Conservation (phyloP, 1,139 yeast species). For the Magnusiomyces suaveolens region DNA sequence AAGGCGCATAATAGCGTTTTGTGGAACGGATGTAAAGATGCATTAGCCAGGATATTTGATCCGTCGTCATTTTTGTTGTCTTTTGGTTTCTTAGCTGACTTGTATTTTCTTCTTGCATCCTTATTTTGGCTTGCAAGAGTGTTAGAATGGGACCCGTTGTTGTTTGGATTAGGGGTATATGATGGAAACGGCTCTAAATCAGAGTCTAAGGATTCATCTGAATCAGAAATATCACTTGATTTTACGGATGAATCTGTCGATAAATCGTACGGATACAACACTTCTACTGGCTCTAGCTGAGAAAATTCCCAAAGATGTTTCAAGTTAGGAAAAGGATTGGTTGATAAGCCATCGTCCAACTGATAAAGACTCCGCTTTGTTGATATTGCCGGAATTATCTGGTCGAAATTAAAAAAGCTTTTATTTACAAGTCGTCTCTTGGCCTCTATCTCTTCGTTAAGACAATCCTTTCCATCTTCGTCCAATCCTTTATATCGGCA, state of each 20-base stretch:
- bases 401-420: neutral
- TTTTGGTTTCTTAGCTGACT: too few relatives aligned
- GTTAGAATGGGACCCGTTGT: neutral
- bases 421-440: neutral
- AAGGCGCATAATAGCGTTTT: slow-evolving; percentile 47
- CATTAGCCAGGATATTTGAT: slow-evolving; percentile 16
- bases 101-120: neutral
- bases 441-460: slow-evolving; percentile 2
- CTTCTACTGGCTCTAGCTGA: neutral
- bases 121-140: neutral
- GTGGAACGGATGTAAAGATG: slow-evolving; percentile 34
- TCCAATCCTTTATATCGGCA: slow-evolving; percentile 5
- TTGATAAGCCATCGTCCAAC: neutral
- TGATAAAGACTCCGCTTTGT: neutral
- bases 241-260: slow-evolving; percentile 9
- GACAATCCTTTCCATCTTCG: neutral
- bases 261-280: slow-evolving; percentile 19
- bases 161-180: neutral
- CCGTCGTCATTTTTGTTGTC: too few relatives aligned
- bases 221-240: neutral
- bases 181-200: neutral
- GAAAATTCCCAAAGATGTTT: neutral
- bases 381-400: neutral
- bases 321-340: neutral
- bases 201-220: slow-evolving; percentile 14